Conservation (phyloP, 768 basidiomycete genomes). For the Lanmaoa pseudosensibilis region DNA sequence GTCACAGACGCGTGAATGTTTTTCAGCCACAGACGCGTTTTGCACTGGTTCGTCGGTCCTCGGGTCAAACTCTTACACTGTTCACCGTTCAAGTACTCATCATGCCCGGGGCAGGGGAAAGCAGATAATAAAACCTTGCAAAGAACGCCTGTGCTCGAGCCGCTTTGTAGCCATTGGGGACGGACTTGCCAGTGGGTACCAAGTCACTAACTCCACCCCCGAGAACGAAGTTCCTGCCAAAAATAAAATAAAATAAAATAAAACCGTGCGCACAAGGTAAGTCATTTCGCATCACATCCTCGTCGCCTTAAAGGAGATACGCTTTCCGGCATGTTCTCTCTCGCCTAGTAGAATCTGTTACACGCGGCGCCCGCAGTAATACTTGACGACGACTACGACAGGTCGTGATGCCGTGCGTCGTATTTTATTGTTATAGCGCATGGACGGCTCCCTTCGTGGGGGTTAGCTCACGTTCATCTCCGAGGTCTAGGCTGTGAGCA, state of each 20-base stretch:
- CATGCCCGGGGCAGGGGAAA: too few species aligned
- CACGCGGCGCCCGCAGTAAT: not conserved
- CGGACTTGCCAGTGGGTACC: not conserved
- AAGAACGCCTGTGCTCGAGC: not conserved
- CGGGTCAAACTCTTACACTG: too few species aligned
- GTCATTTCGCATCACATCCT: not conserved
- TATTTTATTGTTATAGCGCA: not conserved
- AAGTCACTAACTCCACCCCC: not conserved
- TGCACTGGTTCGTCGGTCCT: too few species aligned
- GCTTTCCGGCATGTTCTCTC: not conserved
- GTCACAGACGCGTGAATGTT: too few species aligned
- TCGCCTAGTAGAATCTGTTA: not conserved
- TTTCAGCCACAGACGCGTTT: too few species aligned
- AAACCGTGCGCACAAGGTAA: not conserved
- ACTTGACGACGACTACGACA: not conserved
- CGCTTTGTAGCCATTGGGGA: not conserved
- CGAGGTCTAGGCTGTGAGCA: constrained; percentile 2
- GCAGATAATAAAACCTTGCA: not conserved
- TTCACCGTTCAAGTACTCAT: too few species aligned
- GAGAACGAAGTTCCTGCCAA: not conserved
- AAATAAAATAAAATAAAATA: not conserved
- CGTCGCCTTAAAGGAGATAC: not conserved
- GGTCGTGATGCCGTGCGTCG: not conserved
- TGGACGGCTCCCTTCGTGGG: not conserved
- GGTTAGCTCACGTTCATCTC: constrained; percentile 14